Percentiles rank a stretch among this genome's conserved stretches.
Evolutionary conservation across 768 basidiomycete species (phyloP).

Genomic region (Mycena vulgaris): DNA sequence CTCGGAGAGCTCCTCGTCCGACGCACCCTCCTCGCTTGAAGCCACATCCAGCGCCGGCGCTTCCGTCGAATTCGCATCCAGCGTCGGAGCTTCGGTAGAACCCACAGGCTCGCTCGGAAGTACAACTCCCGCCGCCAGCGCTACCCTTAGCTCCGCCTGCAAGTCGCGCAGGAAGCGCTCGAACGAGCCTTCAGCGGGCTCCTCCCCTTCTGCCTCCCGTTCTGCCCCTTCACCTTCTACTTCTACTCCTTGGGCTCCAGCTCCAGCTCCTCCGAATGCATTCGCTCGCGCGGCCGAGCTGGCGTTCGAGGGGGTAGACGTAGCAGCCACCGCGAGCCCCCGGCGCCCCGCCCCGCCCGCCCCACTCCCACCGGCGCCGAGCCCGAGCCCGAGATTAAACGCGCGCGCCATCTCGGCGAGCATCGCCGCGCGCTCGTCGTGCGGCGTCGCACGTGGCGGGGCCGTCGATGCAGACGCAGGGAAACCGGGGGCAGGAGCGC

Average conservation of each 20-base stretch:
- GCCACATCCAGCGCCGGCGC: too few relatives aligned
- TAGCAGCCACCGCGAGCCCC: too few relatives aligned
- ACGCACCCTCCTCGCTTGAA: too few relatives aligned
- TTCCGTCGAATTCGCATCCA: background rate
- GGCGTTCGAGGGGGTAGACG: background rate
- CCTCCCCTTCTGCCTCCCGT: background rate
- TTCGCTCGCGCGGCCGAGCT: too few relatives aligned
- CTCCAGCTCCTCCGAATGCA: background rate
- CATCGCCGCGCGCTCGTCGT: conserved; percentile 78
- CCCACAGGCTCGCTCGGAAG: too few relatives aligned
- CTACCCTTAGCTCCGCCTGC: conserved; percentile 79
- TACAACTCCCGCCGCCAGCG: conserved; percentile 55
- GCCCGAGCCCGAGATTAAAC: conserved; percentile 77
- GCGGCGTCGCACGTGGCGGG: background rate
- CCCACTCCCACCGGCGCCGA: too few relatives aligned
- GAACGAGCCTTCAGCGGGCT: conserved; percentile 77
- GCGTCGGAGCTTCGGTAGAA: conserved; percentile 45
- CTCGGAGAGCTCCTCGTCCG: too few relatives aligned
- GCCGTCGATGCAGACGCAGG: too few relatives aligned
- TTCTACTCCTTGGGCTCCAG: background rate
- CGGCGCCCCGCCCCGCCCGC: too few relatives aligned
- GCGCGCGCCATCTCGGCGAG: conserved; percentile 87
- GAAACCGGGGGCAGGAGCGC: background rate
- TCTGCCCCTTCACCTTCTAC: background rate
- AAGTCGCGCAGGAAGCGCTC: conserved; percentile 87